phyloP scores from a whole-genome alignment of 139 green algal species.

The Volvox reticuliferus region DNA sequence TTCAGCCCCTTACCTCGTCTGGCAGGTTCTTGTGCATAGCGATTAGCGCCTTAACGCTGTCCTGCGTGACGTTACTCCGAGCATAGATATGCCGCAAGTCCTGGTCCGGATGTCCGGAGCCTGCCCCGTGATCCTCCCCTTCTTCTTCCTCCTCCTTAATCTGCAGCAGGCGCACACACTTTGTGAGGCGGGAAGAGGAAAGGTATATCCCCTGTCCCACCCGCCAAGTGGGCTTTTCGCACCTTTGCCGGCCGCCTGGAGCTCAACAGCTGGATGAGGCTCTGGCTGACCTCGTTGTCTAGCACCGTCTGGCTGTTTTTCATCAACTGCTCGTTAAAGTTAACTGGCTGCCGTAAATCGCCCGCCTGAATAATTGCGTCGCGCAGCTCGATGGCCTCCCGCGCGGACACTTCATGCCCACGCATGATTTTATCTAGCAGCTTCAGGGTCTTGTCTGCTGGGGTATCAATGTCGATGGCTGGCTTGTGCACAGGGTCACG shows the following conservation, averaged over 20 bases:
- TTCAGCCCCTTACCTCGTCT: constrained; percentile 49
- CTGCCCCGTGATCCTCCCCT: constrained; percentile 12
- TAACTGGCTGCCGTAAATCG: constrained; percentile 71
- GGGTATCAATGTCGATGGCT: constrained; percentile 72
- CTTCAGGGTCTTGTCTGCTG: constrained; percentile 76
- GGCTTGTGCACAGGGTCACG: constrained; percentile 59
- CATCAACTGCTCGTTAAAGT: constrained; percentile 76
- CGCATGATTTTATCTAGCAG: constrained; percentile 74
- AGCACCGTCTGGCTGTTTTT: constrained; percentile 64
- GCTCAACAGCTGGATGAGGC: constrained; percentile 71
- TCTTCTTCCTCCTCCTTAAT: constrained; percentile 59
- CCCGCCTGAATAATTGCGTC: constrained; percentile 64
- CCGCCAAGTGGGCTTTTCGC: not conserved
- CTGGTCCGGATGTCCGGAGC: constrained; percentile 13
- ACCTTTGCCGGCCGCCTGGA: constrained; percentile 52
- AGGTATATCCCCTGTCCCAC: not conserved
- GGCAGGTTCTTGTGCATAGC: constrained; percentile 63
- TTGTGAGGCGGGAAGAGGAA: not conserved
- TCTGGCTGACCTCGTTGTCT: constrained; percentile 65
- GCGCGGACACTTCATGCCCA: constrained; percentile 54
- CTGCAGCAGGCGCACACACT: constrained; percentile 20
- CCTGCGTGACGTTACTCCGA: constrained; percentile 52
- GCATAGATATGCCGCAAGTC: constrained; percentile 52
- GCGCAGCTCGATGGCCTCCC: constrained; percentile 66
- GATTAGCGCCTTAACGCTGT: constrained; percentile 53